Base-by-base conservation (phyloP, 352 stramenopile species). In the Phytophthora pluvialis region DNA sequence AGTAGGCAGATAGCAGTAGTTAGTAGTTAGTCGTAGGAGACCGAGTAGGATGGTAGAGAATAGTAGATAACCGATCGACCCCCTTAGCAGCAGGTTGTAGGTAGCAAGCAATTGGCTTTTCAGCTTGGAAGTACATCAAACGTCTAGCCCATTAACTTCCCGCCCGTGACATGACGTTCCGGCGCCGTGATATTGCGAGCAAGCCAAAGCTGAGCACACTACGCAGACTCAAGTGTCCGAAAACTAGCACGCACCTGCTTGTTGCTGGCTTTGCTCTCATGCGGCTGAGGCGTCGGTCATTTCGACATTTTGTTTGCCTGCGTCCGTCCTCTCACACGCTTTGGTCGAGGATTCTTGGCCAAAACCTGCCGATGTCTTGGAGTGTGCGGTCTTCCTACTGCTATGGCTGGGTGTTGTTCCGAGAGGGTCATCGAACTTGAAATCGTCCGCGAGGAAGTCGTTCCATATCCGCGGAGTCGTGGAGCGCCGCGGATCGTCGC, bases 391-490 rank as follows among this genome's bases (percentile, higher is more conserved):
- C 38, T 65, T 75, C 60, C 57, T 68, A 38, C 39, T 69, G 40
- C 29, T 60, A 64, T 54, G 47, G 18, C 39, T 61, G 45, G 60
- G 54, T 32, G 59, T 70, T 35, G 48, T 25, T 31, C 50, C 49
- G 16, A 74, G 48, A 11, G 69, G 50, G 39, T 77, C 55, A 31
- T 88, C 79, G 46, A 88, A 80, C 67, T 83, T 91, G 61, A 91
- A 90, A 55, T 88, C 77, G 18, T 89, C 81, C 7, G 73, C 76
- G n/a, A 91, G 74, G 39, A 90, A 88, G 21, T 93, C 85, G 28
- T 84, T 76, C 79, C 80, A 88, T 81, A 90, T 81, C 48, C 74
- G 70, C 5, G 81, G 78, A 43, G 80, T 90, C 16, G 72, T 40
- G 16, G 54, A 67, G 7, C 49, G 69, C 40, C 56, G 58, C 15